These are phyloP conservation scores for Paradendryphiella salina DNA, from an alignment of 2,329 filamentous ascomycete genomes.

Conservation along the genomic window DNA sequence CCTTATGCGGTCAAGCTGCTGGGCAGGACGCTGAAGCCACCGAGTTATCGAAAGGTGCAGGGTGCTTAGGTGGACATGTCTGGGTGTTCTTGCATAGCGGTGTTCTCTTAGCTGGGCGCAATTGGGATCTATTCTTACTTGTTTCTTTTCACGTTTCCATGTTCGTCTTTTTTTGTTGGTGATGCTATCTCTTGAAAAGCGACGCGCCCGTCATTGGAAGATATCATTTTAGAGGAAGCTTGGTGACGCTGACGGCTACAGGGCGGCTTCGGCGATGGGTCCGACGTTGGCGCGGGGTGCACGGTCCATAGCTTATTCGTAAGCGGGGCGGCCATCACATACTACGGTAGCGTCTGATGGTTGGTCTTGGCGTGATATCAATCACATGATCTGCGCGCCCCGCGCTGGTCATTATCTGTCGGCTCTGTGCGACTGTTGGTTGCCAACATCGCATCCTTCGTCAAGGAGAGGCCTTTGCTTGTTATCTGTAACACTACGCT, in stretches of 20 bases:
- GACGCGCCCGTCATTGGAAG: too few species aligned
- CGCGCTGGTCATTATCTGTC: too few species aligned
- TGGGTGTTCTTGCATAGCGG: neutral
- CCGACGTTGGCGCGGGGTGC: neutral
- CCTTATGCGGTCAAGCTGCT: conserved; percentile 87
- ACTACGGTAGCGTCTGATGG: too few species aligned
- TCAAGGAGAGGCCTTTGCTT: too few species aligned
- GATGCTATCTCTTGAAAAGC: neutral
- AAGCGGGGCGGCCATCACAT: conserved; percentile 1
- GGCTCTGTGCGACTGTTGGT: too few species aligned
- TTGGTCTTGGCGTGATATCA: too few species aligned
- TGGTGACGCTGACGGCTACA: too few species aligned
- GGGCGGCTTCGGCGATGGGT: neutral
- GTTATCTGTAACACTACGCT: too few species aligned
- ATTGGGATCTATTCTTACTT: neutral
- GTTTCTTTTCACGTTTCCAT: neutral
- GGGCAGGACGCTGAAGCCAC: conserved; percentile 81
- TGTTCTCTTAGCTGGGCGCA: too few species aligned
- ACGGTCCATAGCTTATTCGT: conserved; percentile 1
- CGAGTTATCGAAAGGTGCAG: conserved; percentile 92
- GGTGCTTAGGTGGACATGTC: conserved; percentile 63
- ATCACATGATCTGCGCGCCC: too few species aligned
- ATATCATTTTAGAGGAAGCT: too few species aligned
- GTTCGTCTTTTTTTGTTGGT: neutral
- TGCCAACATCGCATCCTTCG: too few species aligned